Evolutionary conservation across 257 asterid genomes (phyloP).

Genomic region (Fraxinus pennsylvanica): DNA sequence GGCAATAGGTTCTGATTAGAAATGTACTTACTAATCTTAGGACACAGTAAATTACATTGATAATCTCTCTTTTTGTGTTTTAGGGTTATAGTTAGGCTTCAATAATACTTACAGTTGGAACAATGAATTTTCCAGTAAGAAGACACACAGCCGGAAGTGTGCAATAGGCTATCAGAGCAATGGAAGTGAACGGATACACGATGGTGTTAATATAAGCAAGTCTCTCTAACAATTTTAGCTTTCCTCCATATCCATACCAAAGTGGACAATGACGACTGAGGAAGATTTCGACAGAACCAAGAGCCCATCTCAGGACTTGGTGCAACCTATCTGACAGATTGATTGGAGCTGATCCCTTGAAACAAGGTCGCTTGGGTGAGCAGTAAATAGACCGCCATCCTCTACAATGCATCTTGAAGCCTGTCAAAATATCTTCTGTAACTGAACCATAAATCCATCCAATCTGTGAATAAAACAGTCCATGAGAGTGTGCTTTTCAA

Average conservation of each 20-base stretch:
- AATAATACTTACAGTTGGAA: slow-evolving; percentile 65
- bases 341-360: slow-evolving; percentile 90
- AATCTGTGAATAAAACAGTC: slow-evolving; percentile 46
- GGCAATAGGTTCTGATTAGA: slow-evolving; percentile 7
- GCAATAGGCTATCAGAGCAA: slow-evolving; percentile 80
- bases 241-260: slow-evolving; percentile 82
- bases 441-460: slow-evolving; percentile 91
- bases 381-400: slow-evolving; percentile 86
- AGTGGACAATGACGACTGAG: slow-evolving; percentile 89
- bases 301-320: slow-evolving; percentile 92
- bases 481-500: background rate
- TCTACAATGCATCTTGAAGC: slow-evolving; percentile 92
- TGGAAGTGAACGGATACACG: slow-evolving; percentile 84
- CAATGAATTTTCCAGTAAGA: slow-evolving; percentile 85
- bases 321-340: slow-evolving; percentile 85
- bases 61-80: background rate
- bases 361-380: slow-evolving; percentile 72
- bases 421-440: slow-evolving; percentile 83
- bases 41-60: background rate
- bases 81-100: background rate
- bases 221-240: slow-evolving; percentile 72
- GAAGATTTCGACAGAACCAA: slow-evolving; percentile 87
- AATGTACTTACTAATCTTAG: background rate
- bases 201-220: slow-evolving; percentile 78
- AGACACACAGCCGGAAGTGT: slow-evolving; percentile 83